Evolutionary conservation across 1,284 basidiomycete species (phyloP), one percentile per base, ranked within the genome.

Genomic region (Omphalotus olearius): DNA sequence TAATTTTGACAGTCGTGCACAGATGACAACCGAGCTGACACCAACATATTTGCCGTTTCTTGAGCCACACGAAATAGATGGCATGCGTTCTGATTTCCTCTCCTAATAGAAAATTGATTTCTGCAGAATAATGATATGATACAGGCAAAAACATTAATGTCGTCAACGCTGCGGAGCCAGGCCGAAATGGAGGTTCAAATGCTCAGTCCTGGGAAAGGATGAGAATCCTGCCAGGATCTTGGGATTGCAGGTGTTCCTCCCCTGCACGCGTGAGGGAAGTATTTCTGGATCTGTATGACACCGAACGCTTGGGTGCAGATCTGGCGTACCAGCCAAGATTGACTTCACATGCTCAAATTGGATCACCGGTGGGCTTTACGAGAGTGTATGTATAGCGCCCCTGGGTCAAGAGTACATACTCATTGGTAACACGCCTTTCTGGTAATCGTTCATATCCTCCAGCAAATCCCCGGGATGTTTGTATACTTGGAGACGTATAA

Each of bases 371-470:
- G 13, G 9, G 30, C 30, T 35, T 49, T 49, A 49, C 48, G 48
- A 50, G 25, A 33, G 3, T 33, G 30, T 33, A 33, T 33, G 30
- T 4, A 33, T 33, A 35, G n/a, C 17, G 39, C 33, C 37, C 38
- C 28, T 49, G 47, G 30, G 36, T 50, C 17, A 50, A 50, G 39
- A 50, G 43, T 50, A 30, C 43, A n/a, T n/a, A n/a, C n/a, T 33
- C 48, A 40, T 41, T 42, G 48, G 48, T 50, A 43, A 35, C 48
- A 50, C 41, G 41, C 30, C 45, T 46, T 52, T 55, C 43, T 49
- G 35, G 45, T 25, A 47, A 49, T 43, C 30, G 33, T 35, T 41
- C 40, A 37, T 37, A 44, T 43, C 28, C 37, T 41, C n/a, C 48
- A 10, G 33, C 48, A 42, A 42, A 26, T 42, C 26, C 41, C 23